Base-by-base conservation (phyloP, 441 rosid species). In the Brassica balearica region DNA sequence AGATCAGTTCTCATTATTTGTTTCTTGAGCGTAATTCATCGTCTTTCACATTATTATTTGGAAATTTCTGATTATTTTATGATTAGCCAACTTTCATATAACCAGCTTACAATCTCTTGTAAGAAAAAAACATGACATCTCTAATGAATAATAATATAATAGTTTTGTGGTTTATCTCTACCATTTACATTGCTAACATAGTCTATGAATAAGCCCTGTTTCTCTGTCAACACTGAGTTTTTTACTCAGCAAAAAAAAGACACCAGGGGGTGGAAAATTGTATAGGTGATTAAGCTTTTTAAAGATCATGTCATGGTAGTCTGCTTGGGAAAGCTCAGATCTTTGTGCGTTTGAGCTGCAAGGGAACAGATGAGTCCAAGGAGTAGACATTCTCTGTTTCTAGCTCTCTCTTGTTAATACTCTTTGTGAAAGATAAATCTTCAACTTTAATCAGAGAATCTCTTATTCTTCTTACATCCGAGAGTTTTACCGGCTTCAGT, bases 401-500 rank as follows among this genome's bases (percentile, higher is more conserved):
- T 22, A 79, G 69, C 77, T 83, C 84, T 78, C 93, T 84, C 78
- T 89, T 87, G 36, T 62, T 22, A 25, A 17, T 61, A 34, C 72
- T 71, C 19, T 51, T 81, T 68, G 71, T 63, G 71, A 36, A 74
- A 34, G 72, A 58, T 68, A 29, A 72, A 23, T 71, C 70, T 12
- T 76, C 87, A 7, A 78, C 86, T 74, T 73, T 84, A 64, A 80
- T 78, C 20, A 90, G 78, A 74, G 77, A 74, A 32, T 90, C 88
- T 79, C 80, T 91, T 55, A 91, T 38, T 60, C 94, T 78, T 81
- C 51, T 81, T 8, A 92, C 93, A 60, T 92, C 97, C 3, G 92
- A 73, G 17, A 86, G 84, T 81, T 88, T 90, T 10, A 92, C 92
- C 0, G 97, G 97, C 76, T 92, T 92, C 51, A 92, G 63, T 34